These are phyloP conservation scores for Chaetothyriales sp. DNA, from an alignment of 2,329 filamentous ascomycete species.

Conservation along the genomic window DNA sequence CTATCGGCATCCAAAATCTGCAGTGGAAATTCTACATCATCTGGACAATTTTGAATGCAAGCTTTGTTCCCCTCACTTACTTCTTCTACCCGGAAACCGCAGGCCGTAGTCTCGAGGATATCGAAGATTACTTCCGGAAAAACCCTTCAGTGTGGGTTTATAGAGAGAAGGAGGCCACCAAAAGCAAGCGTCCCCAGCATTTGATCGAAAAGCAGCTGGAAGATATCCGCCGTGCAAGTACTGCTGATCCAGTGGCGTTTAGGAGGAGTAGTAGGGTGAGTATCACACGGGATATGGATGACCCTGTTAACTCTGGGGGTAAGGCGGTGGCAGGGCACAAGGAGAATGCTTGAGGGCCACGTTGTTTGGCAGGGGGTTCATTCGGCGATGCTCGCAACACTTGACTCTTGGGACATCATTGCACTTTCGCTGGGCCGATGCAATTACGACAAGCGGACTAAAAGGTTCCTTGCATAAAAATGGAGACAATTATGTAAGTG, in stretches of 20 bases:
- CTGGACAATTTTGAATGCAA: constrained; percentile 33
- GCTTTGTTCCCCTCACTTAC: constrained; percentile 37
- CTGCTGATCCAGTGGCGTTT: constrained; percentile 6
- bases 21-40: constrained; percentile 33
- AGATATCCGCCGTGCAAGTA: constrained; percentile 19
- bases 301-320: constrained; percentile 1
- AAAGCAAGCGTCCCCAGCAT: constrained; percentile 32
- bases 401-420: too few species aligned
- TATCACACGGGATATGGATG: background rate
- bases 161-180: constrained; percentile 35
- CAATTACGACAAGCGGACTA: too few species aligned
- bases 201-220: constrained; percentile 36
- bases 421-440: too few species aligned
- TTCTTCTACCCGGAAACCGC: constrained; percentile 26
- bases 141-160: constrained; percentile 33
- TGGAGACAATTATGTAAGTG: too few species aligned
- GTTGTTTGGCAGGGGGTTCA: too few species aligned
- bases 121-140: constrained; percentile 27
- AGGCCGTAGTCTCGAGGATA: constrained; percentile 22
- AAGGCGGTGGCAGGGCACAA: constrained; percentile 4
- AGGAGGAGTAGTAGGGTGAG: constrained; percentile 7
- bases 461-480: too few species aligned
- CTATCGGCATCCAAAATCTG: constrained; percentile 29
- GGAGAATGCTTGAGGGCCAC: constrained; percentile 3
- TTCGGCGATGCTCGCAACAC: too few species aligned